Evolutionary conservation across 495 filamentous ascomycete genomes (phyloP), one percentile per base, ranked within the genome.

Genomic region (Aeminium ludgeri): DNA sequence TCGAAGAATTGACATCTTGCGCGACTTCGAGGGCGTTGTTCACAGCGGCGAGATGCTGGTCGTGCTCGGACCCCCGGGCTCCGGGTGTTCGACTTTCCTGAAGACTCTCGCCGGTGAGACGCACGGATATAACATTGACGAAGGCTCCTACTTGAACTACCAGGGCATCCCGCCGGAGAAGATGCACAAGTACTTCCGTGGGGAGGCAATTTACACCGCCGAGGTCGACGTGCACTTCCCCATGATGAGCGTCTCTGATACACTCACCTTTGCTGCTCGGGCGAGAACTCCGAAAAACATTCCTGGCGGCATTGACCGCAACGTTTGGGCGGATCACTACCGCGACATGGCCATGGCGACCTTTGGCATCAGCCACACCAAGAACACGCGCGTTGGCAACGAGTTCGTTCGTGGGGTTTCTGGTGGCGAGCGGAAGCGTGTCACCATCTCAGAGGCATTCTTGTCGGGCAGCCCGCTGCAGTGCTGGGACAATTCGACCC

Each of bases 41-140:
- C 70, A 70, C 47, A 73, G 69, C 18, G 82, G 83, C 11, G 82
- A 89, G 61, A 84, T 83, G 76, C 62, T 89, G 30, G 65, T 87
- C 13, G 82, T 87, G 0, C 65, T 87, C 16, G 83, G 81, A 13
- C 72, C 76, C 17, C 83, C 82, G 11, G 83, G 45, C 38, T 70
- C 69, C 43, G 78, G 79, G 19, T 80, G 75, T 44, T 74, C 76
- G 11, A 86, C 82, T 3, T 74, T 87, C 44, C 55, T 86, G 33
- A 82, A 82, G 60, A 74, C 76, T 7, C 61, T 86, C 11, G 68
- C 74, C 5, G 80, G 80, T 30, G 74, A 84, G 49, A 69, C 71
- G 39, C 68, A 71, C 28, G 69, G 68, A 1, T 58, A 72, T 41
- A 49, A 45, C 18, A 53, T 64, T 16, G 58, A 61, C 31, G 36